phyloP scores from a whole-genome alignment of 2,329 filamentous ascomycete genomes.

The Seiridium cupressi region DNA sequence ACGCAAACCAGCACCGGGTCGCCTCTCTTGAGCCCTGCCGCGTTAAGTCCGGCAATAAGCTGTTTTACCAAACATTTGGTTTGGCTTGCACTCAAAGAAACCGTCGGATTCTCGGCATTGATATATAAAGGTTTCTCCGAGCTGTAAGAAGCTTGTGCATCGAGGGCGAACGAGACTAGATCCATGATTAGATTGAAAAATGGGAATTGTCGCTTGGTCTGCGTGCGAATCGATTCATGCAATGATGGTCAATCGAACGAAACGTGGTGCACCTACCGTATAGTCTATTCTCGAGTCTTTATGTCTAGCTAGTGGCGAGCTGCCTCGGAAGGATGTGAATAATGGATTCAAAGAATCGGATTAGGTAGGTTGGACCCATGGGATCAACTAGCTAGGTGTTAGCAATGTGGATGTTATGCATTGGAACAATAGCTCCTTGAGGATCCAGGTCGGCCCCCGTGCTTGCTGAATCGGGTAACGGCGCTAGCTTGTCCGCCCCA shows the following conservation, averaged over 20 bases:
- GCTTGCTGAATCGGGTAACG: too few relatives aligned
- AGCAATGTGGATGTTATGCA: too few relatives aligned
- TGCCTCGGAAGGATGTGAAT: too few relatives aligned
- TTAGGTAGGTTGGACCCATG: too few relatives aligned
- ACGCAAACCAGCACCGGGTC: neutral
- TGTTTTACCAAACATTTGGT: conserved; percentile 31
- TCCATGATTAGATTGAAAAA: conserved; percentile 18
- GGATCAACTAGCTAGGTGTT: too few relatives aligned
- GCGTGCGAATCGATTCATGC: neutral
- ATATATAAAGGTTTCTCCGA: conserved; percentile 37
- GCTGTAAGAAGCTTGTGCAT: conserved; percentile 30
- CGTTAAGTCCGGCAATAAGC: conserved; percentile 2
- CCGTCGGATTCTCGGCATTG: conserved; percentile 35
- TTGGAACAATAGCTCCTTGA: too few relatives aligned
- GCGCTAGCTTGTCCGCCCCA: too few relatives aligned
- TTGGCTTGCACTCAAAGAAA: conserved; percentile 32
- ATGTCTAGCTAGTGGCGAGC: too few relatives aligned
- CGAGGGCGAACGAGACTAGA: conserved; percentile 38
- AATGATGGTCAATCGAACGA: neutral
- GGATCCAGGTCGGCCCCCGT: too few relatives aligned
- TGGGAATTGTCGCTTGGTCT: neutral
- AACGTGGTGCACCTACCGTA: too few relatives aligned
- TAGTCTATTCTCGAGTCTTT: too few relatives aligned
- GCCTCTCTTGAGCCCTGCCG: neutral
- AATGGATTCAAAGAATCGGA: too few relatives aligned